Conservation (phyloP, 805 yeast genomes). For the Candida qinlingensis region DNA sequence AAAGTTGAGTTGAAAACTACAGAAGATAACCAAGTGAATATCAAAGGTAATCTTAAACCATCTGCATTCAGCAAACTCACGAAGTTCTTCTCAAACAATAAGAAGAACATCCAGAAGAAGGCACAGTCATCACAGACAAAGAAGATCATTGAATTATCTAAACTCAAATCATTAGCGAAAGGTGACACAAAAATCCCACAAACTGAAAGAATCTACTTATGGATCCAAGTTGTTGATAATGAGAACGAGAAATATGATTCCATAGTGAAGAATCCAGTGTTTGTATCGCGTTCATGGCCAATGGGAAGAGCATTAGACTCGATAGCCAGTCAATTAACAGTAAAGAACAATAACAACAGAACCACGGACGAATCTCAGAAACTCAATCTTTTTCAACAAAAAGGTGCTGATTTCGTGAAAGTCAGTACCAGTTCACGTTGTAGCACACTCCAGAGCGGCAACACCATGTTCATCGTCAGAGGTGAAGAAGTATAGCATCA, state of each 20-base stretch:
- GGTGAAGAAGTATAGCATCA: constrained; percentile 11
- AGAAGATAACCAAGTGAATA: constrained; percentile 13
- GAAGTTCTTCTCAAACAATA: constrained; percentile 13
- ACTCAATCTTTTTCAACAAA: constrained; percentile 17
- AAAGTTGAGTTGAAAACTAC: constrained; percentile 18
- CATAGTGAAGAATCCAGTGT: constrained; percentile 16
- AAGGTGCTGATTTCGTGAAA: constrained; percentile 11
- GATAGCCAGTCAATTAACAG: constrained; percentile 13
- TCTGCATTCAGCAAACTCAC: constrained; percentile 19
- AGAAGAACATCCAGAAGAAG: constrained; percentile 5
- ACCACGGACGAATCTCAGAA: constrained; percentile 18
- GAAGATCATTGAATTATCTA: constrained; percentile 16
- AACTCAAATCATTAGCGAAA: constrained; percentile 19
- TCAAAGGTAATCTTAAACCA: constrained; percentile 5
- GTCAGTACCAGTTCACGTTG: constrained; percentile 19
- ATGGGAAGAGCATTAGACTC: constrained; percentile 24
- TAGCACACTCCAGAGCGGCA: constrained; percentile 14
- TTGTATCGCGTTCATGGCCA: constrained; percentile 23
- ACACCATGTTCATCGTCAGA: constrained; percentile 20
- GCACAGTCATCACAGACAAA: constrained; percentile 14
- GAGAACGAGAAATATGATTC: constrained; percentile 18
- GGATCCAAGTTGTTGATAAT: constrained; percentile 24
- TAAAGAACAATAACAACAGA: constrained; percentile 22
- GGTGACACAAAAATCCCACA: constrained; percentile 19
- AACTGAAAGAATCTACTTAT: constrained; percentile 18